Percentiles rank a stretch among this genome's conserved stretches.
Evolutionary conservation across 2,329 filamentous ascomycete genomes (phyloP).

Genomic region (Emergomyces orientalis): DNA sequence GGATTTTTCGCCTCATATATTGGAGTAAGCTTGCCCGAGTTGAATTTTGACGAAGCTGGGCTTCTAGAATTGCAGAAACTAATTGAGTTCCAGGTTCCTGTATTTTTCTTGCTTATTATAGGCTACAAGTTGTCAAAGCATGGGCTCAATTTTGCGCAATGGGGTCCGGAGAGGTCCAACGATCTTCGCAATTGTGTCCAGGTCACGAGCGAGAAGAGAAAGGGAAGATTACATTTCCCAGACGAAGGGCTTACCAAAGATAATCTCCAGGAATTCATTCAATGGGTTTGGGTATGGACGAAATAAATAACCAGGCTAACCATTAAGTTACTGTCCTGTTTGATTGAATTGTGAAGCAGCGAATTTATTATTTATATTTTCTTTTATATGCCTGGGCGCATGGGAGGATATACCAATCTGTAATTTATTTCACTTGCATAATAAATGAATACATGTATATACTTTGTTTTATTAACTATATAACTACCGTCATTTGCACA

Average conservation of each 20-base stretch:
- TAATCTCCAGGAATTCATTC: slow-evolving; percentile 23
- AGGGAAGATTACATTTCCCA: slow-evolving; percentile 31
- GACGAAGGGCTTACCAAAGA: slow-evolving; percentile 26
- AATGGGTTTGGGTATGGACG: slow-evolving; percentile 34
- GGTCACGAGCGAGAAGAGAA: slow-evolving; percentile 24
- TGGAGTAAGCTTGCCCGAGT: slow-evolving; percentile 25
- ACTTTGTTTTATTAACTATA: neutral
- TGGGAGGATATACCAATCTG: slow-evolving; percentile 7
- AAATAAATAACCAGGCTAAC: slow-evolving; percentile 20
- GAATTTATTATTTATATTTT: neutral
- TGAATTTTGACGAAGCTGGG: neutral
- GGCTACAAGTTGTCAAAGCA: slow-evolving; percentile 34
- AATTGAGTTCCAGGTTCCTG: slow-evolving; percentile 23
- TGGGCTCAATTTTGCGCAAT: slow-evolving; percentile 25
- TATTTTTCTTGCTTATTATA: slow-evolving; percentile 31
- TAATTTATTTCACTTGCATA: neutral
- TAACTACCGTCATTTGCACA: neutral
- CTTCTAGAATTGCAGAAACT: neutral
- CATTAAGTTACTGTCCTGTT: neutral
- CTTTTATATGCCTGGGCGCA: neutral
- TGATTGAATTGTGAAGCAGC: neutral
- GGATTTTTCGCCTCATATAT: slow-evolving; percentile 35
- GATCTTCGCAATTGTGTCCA: slow-evolving; percentile 33
- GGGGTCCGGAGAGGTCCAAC: slow-evolving; percentile 30
- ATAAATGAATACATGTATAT: neutral